These are phyloP conservation scores for Pichia scutulata DNA, from an alignment of 805 yeast species.

Conservation along the genomic window DNA sequence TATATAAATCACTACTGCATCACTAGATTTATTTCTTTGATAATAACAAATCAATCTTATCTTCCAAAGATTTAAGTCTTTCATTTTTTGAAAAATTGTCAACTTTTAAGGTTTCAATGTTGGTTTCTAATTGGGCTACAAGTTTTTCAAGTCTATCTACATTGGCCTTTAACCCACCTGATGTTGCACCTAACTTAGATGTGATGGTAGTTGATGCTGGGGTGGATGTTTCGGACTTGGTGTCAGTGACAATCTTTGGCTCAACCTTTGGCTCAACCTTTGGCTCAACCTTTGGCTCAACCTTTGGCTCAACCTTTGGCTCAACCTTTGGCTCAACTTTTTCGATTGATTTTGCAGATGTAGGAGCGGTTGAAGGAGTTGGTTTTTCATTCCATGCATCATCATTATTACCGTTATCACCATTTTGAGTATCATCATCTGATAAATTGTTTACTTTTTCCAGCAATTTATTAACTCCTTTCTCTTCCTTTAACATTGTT, in stretches of 20 bases:
- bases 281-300: slow-evolving; percentile 5
- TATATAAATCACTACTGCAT: not conserved
- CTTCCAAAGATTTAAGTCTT: slow-evolving; percentile 49
- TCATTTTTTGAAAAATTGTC: slow-evolving; percentile 61
- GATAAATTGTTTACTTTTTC: slow-evolving; percentile 35
- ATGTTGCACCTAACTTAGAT: slow-evolving; percentile 29
- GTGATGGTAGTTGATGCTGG: slow-evolving; percentile 14
- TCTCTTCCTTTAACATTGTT: slow-evolving; percentile 37
- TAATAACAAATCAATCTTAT: slow-evolving; percentile 49
- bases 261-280: slow-evolving; percentile 13
- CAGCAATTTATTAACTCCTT: slow-evolving; percentile 40
- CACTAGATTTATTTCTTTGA: slow-evolving; percentile 26
- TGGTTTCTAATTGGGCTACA: slow-evolving; percentile 49
- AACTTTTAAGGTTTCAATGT: slow-evolving; percentile 42
- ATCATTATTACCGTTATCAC: slow-evolving; percentile 20
- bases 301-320: slow-evolving; percentile 18
- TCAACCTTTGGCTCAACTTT: slow-evolving; percentile 8
- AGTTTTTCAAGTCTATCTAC: slow-evolving; percentile 58
- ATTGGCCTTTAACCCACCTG: slow-evolving; percentile 63
- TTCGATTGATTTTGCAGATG: not conserved
- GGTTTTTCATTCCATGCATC: slow-evolving; percentile 24
- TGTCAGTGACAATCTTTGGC: slow-evolving; percentile 10
- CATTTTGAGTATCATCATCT: slow-evolving; percentile 33
- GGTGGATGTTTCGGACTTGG: slow-evolving; percentile 4
- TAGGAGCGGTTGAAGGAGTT: not conserved